Base-by-base conservation (phyloP, 192 early-diverging fungal genomes). In the Mortierella hygrophila region DNA sequence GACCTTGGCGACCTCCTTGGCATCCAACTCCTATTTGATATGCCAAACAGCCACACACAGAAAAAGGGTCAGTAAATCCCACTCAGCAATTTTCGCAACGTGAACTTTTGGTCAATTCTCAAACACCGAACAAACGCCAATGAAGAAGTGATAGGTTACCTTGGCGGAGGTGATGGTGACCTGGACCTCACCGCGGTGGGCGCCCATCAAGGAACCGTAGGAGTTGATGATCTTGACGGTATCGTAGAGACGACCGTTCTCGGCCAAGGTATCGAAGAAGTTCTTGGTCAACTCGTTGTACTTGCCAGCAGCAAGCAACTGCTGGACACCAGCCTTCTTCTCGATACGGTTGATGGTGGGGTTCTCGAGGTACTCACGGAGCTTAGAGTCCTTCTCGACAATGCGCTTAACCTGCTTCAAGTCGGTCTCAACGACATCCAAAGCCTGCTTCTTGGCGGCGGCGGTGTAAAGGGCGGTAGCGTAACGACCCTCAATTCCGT, bases 401-500 rank as follows among this genome's bases (percentile, higher is more conserved):
- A 93, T 80, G 35, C 82, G 41, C 77, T 92, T 89, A 82, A 99
- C 88, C 70, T 89, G 85, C 79, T 90, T 90, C 75, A 99, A 92
- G 70, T 99, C 98, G 72, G 88, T 77, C 88, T 99, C 97, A 47
- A 99, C 97, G 29, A 91, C 84, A 16, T 95, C 90, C 77, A 98
- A 94, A 20, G 85, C 88, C 80, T 95, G 93, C 91, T 94, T 92
- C 84, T 95, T 96, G 81, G 94, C 90, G 32, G 98, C 98, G 75
- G 98, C 98, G 72, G 95, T 91, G 93, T 94, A 99, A 74, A 99
- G 94, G 65, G 98, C 98, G 21, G 97, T 98, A 70, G 98, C 97
- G 89, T 99, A 99, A 83, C 97, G 96, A 84, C 98, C 98, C 57
- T 98, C 96, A 88, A 99, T 95, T 72, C 97, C 97, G 92, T 96